A percentile compares a stretch with the other conserved stretches of the same genome.
Evolutionary conservation across 108 stramenopile genomes (phyloP).

Genomic region (Skeletonema marinoi): DNA sequence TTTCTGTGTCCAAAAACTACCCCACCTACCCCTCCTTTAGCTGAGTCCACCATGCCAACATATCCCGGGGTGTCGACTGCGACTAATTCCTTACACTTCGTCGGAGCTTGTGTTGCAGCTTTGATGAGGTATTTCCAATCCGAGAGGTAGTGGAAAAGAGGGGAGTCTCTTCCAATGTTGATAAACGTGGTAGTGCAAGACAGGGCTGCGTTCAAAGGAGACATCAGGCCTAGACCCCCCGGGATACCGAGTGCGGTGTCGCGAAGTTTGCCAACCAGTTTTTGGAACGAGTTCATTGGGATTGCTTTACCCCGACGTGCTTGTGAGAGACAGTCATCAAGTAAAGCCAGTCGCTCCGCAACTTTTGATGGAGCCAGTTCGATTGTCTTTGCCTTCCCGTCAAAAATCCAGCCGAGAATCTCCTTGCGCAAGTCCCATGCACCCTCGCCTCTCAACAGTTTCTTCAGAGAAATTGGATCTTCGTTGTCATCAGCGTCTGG

Average conservation of each 20-base stretch:
- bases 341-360: neutral
- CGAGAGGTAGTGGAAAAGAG: neutral
- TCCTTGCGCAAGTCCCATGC: neutral
- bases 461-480: neutral
- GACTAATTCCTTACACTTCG: neutral
- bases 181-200: neutral
- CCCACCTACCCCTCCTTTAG: neutral
- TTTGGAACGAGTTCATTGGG: neutral
- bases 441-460: neutral
- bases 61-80: neutral
- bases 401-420: conserved; percentile 2
- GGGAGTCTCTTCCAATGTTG: neutral
- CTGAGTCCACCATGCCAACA: neutral
- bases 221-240: neutral
- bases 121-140: neutral
- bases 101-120: neutral
- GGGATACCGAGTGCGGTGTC: neutral
- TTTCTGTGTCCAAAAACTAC: neutral
- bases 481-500: no score
- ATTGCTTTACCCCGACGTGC: neutral
- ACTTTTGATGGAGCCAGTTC: neutral
- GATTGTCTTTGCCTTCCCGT: neutral
- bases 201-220: neutral
- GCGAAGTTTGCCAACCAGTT: neutral
- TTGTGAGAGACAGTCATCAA: neutral